Conservation (phyloP, 371 early-diverging fungal genomes). For the Lichtheimia corymbifera region DNA sequence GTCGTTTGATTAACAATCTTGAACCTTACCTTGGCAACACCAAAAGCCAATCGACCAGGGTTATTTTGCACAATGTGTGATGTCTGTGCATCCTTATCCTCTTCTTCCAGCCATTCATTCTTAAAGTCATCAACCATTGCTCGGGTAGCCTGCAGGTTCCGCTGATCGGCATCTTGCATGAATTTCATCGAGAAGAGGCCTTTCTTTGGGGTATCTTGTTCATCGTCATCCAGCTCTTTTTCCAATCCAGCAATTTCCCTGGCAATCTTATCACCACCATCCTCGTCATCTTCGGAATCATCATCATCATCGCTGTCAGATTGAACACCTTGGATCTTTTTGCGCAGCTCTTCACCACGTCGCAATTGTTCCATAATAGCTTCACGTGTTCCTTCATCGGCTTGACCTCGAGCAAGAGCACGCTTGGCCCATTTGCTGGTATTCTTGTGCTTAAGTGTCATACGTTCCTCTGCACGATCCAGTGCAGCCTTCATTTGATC, state of each 20-base stretch:
- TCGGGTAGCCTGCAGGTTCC: constrained; percentile 51
- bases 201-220: constrained; percentile 62
- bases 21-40: constrained; percentile 27
- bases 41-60: constrained; percentile 67
- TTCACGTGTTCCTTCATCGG: constrained; percentile 75
- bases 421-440: constrained; percentile 94
- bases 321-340: constrained; percentile 75
- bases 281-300: constrained; percentile 53
- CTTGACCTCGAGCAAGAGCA: constrained; percentile 67
- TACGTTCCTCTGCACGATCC: constrained; percentile 88
- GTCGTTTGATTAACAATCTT: too few species aligned
- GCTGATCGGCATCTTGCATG: constrained; percentile 83
- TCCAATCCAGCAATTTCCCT: constrained; percentile 45
- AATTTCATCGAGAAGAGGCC: constrained; percentile 96
- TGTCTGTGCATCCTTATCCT: constrained; percentile 22
- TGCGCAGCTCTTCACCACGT: constrained; percentile 76
- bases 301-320: constrained; percentile 59
- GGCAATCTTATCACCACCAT: constrained; percentile 42
- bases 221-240: constrained; percentile 46
- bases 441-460: constrained; percentile 92
- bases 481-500: constrained; percentile 70
- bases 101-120: constrained; percentile 45
- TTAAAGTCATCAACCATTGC: constrained; percentile 52
- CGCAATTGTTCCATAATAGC: constrained; percentile 87
- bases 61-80: constrained; percentile 47